Conservation (phyloP, 805 yeast genomes). For the Cyberlindnera americana region DNA sequence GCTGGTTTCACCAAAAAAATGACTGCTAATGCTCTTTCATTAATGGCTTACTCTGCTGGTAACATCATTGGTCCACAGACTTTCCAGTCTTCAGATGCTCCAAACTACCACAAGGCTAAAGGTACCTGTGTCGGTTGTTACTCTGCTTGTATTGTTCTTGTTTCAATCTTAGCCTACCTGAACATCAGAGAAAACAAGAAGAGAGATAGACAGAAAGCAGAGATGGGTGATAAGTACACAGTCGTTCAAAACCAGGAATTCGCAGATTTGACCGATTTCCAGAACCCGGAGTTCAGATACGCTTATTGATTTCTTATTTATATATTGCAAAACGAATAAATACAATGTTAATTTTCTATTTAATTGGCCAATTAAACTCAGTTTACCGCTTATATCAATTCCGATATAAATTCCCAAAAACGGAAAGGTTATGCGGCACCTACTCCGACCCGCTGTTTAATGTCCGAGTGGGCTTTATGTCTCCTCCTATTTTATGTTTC, state of each 20-base stretch:
- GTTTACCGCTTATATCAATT: no score
- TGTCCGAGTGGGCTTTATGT: no score
- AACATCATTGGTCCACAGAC: slow-evolving; percentile 67
- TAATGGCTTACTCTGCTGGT: slow-evolving; percentile 16
- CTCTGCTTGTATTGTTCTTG: slow-evolving; percentile 1
- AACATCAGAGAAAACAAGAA: slow-evolving; percentile 36
- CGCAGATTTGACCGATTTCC: slow-evolving; percentile 50
- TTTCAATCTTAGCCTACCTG: slow-evolving; percentile 19
- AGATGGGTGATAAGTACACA: slow-evolving; percentile 19
- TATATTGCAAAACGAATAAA: no score
- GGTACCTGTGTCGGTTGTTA: slow-evolving; percentile 21
- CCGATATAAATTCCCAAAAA: background rate
- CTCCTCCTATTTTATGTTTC: background rate
- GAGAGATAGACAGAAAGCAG: slow-evolving; percentile 31
- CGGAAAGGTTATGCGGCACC: slow-evolving; percentile 2
- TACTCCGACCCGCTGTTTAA: no score
- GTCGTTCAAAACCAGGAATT: slow-evolving; percentile 29
- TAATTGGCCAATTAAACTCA: no score
- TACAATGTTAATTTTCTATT: no score
- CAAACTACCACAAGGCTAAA: slow-evolving; percentile 54
- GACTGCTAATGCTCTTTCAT: slow-evolving; percentile 11
- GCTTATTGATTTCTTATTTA: slow-evolving; percentile 17
- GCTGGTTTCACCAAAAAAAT: slow-evolving; percentile 16
- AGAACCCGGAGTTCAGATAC: slow-evolving; percentile 53
- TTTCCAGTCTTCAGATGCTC: slow-evolving; percentile 54